These are phyloP conservation scores for Anacardium occidentale DNA, from an alignment of 345 rosid species.

Conservation along the genomic window DNA sequence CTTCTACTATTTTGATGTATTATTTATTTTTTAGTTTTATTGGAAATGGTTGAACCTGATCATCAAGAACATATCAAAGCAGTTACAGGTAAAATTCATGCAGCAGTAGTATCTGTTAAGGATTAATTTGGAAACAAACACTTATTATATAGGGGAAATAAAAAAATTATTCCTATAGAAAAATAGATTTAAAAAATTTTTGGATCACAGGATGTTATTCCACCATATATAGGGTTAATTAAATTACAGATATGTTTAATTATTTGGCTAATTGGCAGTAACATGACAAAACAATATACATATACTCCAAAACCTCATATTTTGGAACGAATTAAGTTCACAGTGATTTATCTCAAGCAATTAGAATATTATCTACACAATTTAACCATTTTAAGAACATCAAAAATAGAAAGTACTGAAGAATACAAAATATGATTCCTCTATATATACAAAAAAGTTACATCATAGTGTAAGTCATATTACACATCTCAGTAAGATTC, in stretches of 20 bases:
- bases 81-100: no score
- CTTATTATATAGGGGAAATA: not conserved
- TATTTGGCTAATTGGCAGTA: not conserved
- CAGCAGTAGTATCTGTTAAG: no score
- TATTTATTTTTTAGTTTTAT: not conserved
- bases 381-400: not conserved
- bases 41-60: not conserved
- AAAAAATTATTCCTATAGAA: no score
- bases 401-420: not conserved
- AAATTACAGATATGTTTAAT: no score
- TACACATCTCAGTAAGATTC: constrained; percentile 3
- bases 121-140: not conserved
- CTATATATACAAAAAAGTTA: not conserved
- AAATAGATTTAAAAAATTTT: no score
- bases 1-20: not conserved
- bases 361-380: not conserved
- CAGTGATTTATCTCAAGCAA: not conserved
- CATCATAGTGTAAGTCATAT: not conserved
- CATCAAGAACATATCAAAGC: no score
- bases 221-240: not conserved
- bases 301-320: not conserved
- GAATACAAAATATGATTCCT: not conserved
- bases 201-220: no score
- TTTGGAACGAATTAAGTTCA: not conserved
- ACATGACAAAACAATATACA: not conserved